phyloP scores from a whole-genome alignment of 1,139 yeast species.

The Suhomyces chickasaworum region DNA sequence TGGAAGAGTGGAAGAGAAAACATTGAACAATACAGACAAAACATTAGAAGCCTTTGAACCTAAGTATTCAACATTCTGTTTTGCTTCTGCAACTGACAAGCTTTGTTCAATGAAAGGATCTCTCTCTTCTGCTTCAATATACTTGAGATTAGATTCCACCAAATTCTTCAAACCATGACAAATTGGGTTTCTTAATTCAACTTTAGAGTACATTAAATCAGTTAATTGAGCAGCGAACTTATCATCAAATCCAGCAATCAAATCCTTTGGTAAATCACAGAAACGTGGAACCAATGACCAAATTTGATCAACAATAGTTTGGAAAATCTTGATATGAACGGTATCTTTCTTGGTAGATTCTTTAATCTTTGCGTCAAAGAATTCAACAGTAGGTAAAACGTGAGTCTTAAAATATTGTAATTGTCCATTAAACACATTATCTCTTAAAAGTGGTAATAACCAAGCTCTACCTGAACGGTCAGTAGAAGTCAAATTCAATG shows the following conservation, averaged over 20 bases:
- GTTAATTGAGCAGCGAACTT: constrained; percentile 77
- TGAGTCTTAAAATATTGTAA: constrained; percentile 62
- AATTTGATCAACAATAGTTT: constrained; percentile 83
- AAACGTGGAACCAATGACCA: constrained; percentile 92
- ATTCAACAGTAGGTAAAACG: constrained; percentile 67
- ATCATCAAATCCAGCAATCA: constrained; percentile 63
- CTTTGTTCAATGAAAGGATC: constrained; percentile 62
- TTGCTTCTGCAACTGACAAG: constrained; percentile 60
- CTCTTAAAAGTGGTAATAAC: constrained; percentile 91
- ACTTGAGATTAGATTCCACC: constrained; percentile 74
- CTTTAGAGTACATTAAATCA: constrained; percentile 71
- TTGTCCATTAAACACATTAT: constrained; percentile 72
- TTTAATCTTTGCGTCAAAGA: constrained; percentile 53
- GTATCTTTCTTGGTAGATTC: constrained; percentile 52
- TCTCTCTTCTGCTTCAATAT: constrained; percentile 57
- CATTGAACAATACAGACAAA: constrained; percentile 85
- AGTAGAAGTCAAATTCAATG: constrained; percentile 60
- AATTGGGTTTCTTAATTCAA: constrained; percentile 72
- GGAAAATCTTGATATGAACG: constrained; percentile 70
- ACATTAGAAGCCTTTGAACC: constrained; percentile 70
- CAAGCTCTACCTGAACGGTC: constrained; percentile 82
- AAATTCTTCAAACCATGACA: constrained; percentile 80
- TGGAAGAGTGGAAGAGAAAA: constrained; percentile 82
- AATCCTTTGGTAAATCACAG: constrained; percentile 83
- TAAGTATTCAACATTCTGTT: constrained; percentile 60